phyloP scores from a whole-genome alignment of 129 eudicot species.

The Mikania micrantha region DNA sequence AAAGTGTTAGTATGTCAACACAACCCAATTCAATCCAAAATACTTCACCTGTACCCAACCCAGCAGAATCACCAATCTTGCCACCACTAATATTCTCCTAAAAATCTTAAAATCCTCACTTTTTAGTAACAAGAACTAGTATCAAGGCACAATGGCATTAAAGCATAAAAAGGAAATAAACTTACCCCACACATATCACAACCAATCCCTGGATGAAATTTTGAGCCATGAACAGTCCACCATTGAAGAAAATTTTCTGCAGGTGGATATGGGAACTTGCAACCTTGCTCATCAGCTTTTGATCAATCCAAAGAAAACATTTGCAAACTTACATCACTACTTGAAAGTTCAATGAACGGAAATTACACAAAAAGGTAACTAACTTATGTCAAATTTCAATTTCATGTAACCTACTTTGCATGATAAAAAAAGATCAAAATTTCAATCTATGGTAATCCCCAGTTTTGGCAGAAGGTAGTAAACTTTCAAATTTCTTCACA shows the following conservation, averaged over 20 bases:
- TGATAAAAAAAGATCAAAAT: neutral
- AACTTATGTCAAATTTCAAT: neutral
- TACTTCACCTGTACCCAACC: neutral
- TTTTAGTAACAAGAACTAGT: neutral
- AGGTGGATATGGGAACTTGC: slow-evolving; percentile 30
- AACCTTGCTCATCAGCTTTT: slow-evolving; percentile 26
- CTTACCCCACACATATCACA: slow-evolving; percentile 88
- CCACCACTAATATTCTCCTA: neutral
- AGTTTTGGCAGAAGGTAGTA: neutral
- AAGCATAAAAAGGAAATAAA: neutral
- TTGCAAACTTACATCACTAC: slow-evolving; percentile 9
- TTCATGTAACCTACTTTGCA: neutral
- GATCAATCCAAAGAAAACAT: slow-evolving; percentile 29
- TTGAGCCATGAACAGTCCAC: slow-evolving; percentile 41
- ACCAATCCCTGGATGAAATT: slow-evolving; percentile 52
- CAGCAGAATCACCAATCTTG: neutral
- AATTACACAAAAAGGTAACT: neutral
- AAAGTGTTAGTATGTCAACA: neutral
- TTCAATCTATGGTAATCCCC: neutral
- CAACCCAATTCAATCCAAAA: neutral
- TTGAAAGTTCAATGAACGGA: neutral
- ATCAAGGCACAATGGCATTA: neutral
- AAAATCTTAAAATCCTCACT: neutral
- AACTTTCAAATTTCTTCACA: neutral
- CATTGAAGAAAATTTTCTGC: slow-evolving; percentile 41